Conservation (phyloP, 148 eudicot genomes). For the Beta vulgaris region DNA sequence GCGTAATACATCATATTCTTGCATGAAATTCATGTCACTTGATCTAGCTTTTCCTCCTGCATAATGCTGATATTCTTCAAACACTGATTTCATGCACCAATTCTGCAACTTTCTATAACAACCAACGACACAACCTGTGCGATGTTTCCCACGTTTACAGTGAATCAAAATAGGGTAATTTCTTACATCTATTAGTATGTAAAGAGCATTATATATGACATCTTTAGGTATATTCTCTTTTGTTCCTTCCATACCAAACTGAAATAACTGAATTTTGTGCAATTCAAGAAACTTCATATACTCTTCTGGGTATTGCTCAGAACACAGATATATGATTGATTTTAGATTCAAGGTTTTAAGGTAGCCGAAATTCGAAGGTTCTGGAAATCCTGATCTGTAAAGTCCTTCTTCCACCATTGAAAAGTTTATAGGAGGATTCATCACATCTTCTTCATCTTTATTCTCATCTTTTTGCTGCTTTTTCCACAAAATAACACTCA, state of each 20-base stretch:
- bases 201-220: slow-evolving; percentile 56
- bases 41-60: slow-evolving; percentile 60
- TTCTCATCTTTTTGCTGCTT: slow-evolving; percentile 27
- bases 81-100: slow-evolving; percentile 57
- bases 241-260: slow-evolving; percentile 84
- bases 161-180: slow-evolving; percentile 79
- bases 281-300: slow-evolving; percentile 52
- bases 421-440: slow-evolving; percentile 60
- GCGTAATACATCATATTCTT: slow-evolving; percentile 40
- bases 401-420: slow-evolving; percentile 71
- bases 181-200: slow-evolving; percentile 65
- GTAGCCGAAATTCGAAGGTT: slow-evolving; percentile 49
- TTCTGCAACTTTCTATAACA: slow-evolving; percentile 66
- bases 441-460: slow-evolving; percentile 24
- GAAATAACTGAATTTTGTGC: slow-evolving; percentile 52
- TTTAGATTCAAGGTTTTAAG: slow-evolving; percentile 62
- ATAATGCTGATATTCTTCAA: slow-evolving; percentile 59
- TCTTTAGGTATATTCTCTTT: slow-evolving; percentile 64
- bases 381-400: slow-evolving; percentile 77
- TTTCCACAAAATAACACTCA: slow-evolving; percentile 28
- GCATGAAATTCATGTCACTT: slow-evolving; percentile 58
- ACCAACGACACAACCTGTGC: slow-evolving; percentile 73
- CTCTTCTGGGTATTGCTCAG: slow-evolving; percentile 73
- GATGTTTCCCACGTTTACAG: slow-evolving; percentile 91
- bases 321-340: slow-evolving; percentile 72